Conservation (phyloP, 805 yeast genomes). For the Blastobotrys americana region DNA sequence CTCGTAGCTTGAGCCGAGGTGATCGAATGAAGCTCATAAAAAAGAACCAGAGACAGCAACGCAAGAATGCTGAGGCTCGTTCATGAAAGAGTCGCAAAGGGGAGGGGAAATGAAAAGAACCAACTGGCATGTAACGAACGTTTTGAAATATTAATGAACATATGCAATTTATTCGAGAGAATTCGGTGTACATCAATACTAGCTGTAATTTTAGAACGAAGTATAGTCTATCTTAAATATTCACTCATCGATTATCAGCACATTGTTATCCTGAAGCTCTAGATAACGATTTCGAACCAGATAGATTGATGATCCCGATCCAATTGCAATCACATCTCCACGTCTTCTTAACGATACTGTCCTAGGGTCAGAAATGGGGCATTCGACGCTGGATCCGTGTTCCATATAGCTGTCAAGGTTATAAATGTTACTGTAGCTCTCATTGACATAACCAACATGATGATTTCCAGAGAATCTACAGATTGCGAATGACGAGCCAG, state of each 20-base stretch:
- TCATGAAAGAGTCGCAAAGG: too few species aligned
- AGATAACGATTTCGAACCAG: background rate
- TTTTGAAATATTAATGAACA: too few species aligned
- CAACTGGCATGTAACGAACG: too few species aligned
- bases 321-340: background rate
- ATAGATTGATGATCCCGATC: background rate
- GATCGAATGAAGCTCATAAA: constrained; percentile 80
- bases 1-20: constrained; percentile 70
- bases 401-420: background rate
- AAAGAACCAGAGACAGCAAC: constrained; percentile 79
- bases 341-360: background rate
- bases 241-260: background rate
- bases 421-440: background rate
- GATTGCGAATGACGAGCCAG: too few species aligned
- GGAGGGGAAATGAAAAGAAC: too few species aligned
- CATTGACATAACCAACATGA: background rate
- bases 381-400: background rate
- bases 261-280: background rate
- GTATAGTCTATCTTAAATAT: too few species aligned
- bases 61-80: constrained; percentile 50
- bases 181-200: too few species aligned
- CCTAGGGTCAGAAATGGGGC: background rate
- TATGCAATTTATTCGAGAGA: too few species aligned
- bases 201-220: too few species aligned
- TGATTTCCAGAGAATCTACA: background rate